These are phyloP conservation scores for Rubroshorea leprosula DNA, from an alignment of 345 rosid genomes.

Conservation along the genomic window DNA sequence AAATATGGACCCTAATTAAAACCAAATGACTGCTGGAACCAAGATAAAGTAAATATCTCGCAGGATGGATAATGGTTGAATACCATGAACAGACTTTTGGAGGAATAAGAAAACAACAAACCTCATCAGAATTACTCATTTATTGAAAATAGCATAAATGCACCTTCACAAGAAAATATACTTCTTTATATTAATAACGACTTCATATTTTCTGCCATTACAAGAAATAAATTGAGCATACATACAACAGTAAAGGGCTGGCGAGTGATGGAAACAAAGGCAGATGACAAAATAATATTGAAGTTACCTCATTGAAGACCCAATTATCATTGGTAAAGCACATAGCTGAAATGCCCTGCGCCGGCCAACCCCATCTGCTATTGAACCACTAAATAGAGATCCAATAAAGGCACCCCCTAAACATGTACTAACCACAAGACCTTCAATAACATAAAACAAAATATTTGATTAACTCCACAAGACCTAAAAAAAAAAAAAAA, in stretches of 20 bases:
- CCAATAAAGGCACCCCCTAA: slow-evolving; percentile 92
- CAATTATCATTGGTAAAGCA: slow-evolving; percentile 82
- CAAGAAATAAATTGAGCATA: not conserved
- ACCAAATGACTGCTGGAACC: not conserved
- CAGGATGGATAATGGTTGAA: not conserved
- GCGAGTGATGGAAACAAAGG: not conserved
- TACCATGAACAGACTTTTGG: not conserved
- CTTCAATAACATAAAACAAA: slow-evolving; percentile 36
- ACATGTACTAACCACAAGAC: slow-evolving; percentile 89
- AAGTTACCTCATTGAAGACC: slow-evolving; percentile 73
- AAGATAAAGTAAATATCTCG: not conserved
- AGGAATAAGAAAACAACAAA: not conserved
- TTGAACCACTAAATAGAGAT: slow-evolving; percentile 77
- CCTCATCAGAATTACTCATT: not conserved
- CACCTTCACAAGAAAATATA: not conserved
- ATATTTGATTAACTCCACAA: slow-evolving; percentile 16
- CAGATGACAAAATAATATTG: not conserved
- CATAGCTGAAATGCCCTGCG: slow-evolving; percentile 89
- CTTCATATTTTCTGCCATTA: not conserved
- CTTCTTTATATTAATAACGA: slow-evolving; percentile 7
- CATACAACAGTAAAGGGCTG: not conserved
- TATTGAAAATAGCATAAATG: no score
- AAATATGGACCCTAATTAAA: not conserved
- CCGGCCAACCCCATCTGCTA: slow-evolving; percentile 90
- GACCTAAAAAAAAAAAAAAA: not conserved